Conservation (phyloP, 2,329 filamentous ascomycete genomes). For the Leptodontidium sp. region DNA sequence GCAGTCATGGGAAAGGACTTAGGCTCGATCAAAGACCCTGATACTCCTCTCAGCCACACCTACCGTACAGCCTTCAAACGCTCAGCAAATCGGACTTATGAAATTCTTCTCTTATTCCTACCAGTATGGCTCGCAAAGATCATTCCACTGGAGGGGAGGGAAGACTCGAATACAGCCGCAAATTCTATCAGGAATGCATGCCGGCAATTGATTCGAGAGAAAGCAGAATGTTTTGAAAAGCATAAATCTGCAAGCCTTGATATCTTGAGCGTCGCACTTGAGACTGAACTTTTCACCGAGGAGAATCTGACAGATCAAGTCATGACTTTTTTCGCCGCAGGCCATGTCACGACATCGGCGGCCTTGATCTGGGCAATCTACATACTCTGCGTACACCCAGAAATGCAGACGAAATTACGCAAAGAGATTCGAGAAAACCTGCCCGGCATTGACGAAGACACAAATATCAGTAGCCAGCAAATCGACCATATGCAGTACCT, state of each 20-base stretch:
- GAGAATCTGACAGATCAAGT: constrained; percentile 81
- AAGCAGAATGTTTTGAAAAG: no score
- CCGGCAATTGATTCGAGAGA: no score
- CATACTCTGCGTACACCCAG: constrained; percentile 67
- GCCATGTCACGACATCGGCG: constrained; percentile 66
- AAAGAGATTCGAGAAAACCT: constrained; percentile 69
- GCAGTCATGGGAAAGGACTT: no score
- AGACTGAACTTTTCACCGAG: constrained; percentile 73
- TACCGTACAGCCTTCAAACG: no score
- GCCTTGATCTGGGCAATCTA: constrained; percentile 76
- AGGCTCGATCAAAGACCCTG: no score
- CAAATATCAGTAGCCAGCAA: constrained; percentile 57
- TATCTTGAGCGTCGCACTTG: constrained; percentile 81
- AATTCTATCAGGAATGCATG: no score
- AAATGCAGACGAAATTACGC: constrained; percentile 70
- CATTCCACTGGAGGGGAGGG: no score
- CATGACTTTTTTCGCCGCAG: constrained; percentile 83
- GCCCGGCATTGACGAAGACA: constrained; percentile 49
- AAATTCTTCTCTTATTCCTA: no score
- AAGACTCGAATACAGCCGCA: no score
- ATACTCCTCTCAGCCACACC: no score
- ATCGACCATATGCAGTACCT: constrained; percentile 71
- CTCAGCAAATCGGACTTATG: no score
- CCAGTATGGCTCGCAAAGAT: no score
- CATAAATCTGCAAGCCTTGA: constrained; percentile 52